Evolutionary conservation across 768 basidiomycete species (phyloP).

Genomic region (Podaxis rugospora): DNA sequence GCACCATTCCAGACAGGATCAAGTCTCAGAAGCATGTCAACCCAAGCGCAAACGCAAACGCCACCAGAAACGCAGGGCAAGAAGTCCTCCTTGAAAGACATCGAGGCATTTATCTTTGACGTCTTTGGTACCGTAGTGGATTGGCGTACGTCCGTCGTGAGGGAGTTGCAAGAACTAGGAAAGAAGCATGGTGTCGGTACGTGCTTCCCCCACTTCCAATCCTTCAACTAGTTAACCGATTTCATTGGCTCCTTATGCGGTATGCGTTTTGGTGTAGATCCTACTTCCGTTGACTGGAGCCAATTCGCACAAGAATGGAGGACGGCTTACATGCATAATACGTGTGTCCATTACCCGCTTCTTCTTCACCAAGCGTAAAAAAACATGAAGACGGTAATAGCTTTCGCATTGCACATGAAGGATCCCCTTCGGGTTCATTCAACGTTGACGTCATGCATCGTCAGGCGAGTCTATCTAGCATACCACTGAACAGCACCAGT

Average conservation of each 20-base stretch:
- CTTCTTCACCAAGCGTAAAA: neutral
- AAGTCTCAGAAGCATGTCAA: neutral
- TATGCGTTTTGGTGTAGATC: neutral
- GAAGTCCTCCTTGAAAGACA: slow-evolving; percentile 16
- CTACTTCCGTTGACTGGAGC: slow-evolving; percentile 29
- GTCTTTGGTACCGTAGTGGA: slow-evolving; percentile 50
- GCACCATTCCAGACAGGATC: neutral
- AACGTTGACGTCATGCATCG: slow-evolving; percentile 57
- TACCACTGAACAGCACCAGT: neutral
- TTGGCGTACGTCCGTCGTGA: slow-evolving; percentile 31
- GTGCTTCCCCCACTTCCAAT: neutral
- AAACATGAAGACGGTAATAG: slow-evolving; percentile 21
- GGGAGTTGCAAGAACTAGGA: slow-evolving; percentile 26
- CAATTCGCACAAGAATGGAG: slow-evolving; percentile 58
- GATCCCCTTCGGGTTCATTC: slow-evolving; percentile 42
- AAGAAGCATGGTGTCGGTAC: slow-evolving; percentile 24
- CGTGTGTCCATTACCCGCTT: slow-evolving; percentile 27
- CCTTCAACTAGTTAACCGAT: neutral
- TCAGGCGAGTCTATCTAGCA: slow-evolving; percentile 28
- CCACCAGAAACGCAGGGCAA: neutral
- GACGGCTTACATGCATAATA: slow-evolving; percentile 40
- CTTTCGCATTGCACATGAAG: slow-evolving; percentile 37
- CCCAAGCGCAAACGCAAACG: slow-evolving; percentile 4
- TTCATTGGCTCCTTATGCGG: neutral
- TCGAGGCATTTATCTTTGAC: slow-evolving; percentile 45